Conservation (phyloP, 202 grass and related monocot species). For the Setaria viridis region DNA sequence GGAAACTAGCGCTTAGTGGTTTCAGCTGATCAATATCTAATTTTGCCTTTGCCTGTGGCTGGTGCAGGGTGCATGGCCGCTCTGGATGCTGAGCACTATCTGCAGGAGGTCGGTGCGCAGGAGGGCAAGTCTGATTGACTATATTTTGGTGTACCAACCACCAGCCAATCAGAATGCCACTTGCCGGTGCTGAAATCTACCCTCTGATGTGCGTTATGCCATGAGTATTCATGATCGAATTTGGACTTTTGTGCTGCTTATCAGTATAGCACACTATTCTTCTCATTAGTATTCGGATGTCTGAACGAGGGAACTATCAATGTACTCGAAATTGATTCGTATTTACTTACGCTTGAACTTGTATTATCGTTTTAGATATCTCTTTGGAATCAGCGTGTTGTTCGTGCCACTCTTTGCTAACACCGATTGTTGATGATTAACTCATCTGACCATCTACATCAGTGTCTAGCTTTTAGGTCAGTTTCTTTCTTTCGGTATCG, state of each 20-base stretch:
- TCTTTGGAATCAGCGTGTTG: background rate
- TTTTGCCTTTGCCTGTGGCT: background rate
- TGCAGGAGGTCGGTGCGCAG: slow-evolving; percentile 75
- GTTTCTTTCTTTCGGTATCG: background rate
- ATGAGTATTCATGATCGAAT: background rate
- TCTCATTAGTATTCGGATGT: background rate
- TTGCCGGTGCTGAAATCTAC: slow-evolving; percentile 39
- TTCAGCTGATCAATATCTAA: slow-evolving; percentile 20
- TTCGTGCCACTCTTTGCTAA: background rate
- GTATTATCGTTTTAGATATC: background rate
- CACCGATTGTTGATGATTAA: background rate
- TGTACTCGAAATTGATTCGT: background rate
- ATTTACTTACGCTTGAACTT: background rate
- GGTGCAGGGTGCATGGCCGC: slow-evolving; percentile 90
- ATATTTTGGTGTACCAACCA: slow-evolving; percentile 10
- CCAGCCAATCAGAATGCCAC: slow-evolving; percentile 1
- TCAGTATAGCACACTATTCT: background rate
- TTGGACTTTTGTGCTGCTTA: background rate
- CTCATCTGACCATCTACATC: background rate
- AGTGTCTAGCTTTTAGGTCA: background rate
- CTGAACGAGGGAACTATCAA: background rate
- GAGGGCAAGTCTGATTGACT: slow-evolving; percentile 76
- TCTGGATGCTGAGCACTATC: slow-evolving; percentile 93
- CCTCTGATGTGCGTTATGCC: slow-evolving; percentile 29
- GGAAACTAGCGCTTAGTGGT: background rate